These are phyloP conservation scores for Panicum virgatum DNA, from an alignment of 202 grass and related monocot genomes.

Conservation along the genomic window DNA sequence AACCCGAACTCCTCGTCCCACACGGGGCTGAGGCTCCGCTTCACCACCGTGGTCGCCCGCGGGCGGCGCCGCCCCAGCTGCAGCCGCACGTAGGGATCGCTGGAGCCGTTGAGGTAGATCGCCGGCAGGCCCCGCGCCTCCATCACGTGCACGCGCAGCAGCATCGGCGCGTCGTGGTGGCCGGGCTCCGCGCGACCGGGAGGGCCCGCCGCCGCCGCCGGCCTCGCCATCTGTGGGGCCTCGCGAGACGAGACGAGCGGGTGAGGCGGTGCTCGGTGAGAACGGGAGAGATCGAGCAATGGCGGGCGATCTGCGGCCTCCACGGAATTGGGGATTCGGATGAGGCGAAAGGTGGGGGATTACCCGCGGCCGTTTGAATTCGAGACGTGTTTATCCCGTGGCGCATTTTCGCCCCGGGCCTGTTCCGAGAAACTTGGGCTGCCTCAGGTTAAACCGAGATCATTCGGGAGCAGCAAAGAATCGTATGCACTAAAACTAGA, in stretches of 20 bases:
- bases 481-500: not conserved
- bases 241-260: not conserved
- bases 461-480: not conserved
- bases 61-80: slow-evolving; percentile 53
- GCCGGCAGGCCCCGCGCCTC: slow-evolving; percentile 65
- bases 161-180: slow-evolving; percentile 48
- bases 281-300: slow-evolving; percentile 4
- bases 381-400: slow-evolving; percentile 29
- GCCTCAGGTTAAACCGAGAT: not conserved
- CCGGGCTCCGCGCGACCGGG: slow-evolving; percentile 18
- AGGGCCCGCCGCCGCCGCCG: not conserved
- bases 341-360: not conserved
- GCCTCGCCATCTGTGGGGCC: not conserved
- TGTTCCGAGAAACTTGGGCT: slow-evolving; percentile 9
- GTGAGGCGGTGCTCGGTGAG: not conserved
- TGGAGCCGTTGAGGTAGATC: slow-evolving; percentile 52
- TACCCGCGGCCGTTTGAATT: slow-evolving; percentile 48
- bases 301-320: slow-evolving; percentile 1
- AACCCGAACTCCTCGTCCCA: slow-evolving; percentile 79
- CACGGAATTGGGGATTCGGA: slow-evolving; percentile 42
- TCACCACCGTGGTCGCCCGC: slow-evolving; percentile 61
- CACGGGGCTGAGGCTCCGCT: slow-evolving; percentile 53
- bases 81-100: slow-evolving; percentile 70
- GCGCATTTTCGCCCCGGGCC: not conserved
- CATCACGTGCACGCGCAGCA: slow-evolving; percentile 66